Conservation (phyloP, 768 basidiomycete species). For the Cystofilobasidium macerans region DNA sequence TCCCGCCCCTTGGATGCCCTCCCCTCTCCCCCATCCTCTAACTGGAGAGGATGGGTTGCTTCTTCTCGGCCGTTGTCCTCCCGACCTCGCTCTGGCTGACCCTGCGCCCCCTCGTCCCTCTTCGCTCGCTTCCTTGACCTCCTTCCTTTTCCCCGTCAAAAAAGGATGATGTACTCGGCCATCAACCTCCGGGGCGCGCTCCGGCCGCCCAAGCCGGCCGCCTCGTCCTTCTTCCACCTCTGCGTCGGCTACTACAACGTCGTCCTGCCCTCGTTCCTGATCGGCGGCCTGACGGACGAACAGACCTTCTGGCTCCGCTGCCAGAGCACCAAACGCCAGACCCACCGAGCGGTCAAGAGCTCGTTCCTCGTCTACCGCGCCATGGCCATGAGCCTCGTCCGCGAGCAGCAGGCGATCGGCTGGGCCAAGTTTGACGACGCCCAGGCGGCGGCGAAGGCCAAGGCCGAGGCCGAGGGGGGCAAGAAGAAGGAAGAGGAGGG, state of each 20-base stretch:
- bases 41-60: no score
- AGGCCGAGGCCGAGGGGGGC: neutral
- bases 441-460: conserved; percentile 27
- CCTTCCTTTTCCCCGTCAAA: neutral
- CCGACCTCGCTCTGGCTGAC: no score
- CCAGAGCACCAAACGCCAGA: conserved; percentile 56
- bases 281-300: conserved; percentile 38
- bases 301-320: conserved; percentile 65
- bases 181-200: conserved; percentile 53
- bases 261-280: conserved; percentile 59
- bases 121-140: conserved; percentile 27
- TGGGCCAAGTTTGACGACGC: conserved; percentile 68
- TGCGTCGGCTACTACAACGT: conserved; percentile 76
- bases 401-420: conserved; percentile 51
- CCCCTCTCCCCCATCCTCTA: no score
- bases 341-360: conserved; percentile 53
- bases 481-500: no score
- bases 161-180: conserved; percentile 80
- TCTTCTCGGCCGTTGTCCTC: no score
- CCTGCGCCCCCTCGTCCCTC: conserved; percentile 37
- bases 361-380: conserved; percentile 51
- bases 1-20: no score
- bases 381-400: conserved; percentile 45
- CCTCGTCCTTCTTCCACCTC: conserved; percentile 66
- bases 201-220: conserved; percentile 40